These are phyloP conservation scores for Trichoderma sp. DNA, from an alignment of 2,329 filamentous ascomycete species.

Conservation along the genomic window DNA sequence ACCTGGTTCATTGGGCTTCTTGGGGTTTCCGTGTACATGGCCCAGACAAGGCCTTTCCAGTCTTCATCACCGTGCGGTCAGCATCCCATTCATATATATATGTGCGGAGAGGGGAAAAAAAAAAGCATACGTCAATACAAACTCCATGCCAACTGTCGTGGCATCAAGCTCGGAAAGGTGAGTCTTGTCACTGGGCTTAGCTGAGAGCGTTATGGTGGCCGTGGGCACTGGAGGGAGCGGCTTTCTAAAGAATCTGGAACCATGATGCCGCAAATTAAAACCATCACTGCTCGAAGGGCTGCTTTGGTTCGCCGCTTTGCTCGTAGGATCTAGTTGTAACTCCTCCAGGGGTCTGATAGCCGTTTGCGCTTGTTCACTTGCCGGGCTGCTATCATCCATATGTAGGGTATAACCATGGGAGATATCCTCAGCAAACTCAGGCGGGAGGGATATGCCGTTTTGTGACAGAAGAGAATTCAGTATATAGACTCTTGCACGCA, in stretches of 20 bases:
- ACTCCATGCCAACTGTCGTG: constrained; percentile 36
- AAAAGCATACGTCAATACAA: constrained; percentile 36
- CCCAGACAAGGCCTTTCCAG: constrained; percentile 35
- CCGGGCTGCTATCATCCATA: background rate
- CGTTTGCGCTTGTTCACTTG: background rate
- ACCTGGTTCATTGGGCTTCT: constrained; percentile 31
- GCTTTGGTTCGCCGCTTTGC: background rate
- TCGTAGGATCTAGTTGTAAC: background rate
- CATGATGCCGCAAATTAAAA: background rate
- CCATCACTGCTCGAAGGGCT: background rate
- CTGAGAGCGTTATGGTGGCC: background rate
- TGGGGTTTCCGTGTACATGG: constrained; percentile 33
- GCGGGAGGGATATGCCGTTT: constrained; percentile 26
- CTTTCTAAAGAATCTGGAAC: background rate
- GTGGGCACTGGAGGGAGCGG: background rate
- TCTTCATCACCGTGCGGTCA: constrained; percentile 23
- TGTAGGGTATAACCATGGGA: background rate
- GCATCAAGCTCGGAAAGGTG: constrained; percentile 33
- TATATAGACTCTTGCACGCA: constrained; percentile 27
- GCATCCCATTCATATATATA: background rate
- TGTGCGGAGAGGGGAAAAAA: background rate
- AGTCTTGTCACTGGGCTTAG: background rate
- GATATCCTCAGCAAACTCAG: background rate
- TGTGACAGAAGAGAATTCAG: constrained; percentile 27
- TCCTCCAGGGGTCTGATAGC: background rate